A percentile compares a stretch with the other conserved stretches of the same genome.
These are phyloP conservation scores for Plasmodium relictum DNA, from an alignment of 169 alveolate genomes.

Conservation along the genomic window DNA sequence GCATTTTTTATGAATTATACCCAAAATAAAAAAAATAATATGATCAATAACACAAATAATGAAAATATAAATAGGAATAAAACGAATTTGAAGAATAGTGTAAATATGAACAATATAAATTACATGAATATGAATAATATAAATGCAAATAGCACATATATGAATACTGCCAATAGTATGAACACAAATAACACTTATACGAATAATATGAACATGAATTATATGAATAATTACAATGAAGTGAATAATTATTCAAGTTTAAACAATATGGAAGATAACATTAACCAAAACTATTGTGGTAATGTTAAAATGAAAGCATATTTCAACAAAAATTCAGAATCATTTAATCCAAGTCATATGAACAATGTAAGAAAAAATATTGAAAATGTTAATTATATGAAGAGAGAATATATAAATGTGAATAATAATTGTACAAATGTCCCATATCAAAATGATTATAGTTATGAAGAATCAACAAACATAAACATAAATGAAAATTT, in stretches of 20 bases:
- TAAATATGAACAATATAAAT: slow-evolving; percentile 1
- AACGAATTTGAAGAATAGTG: background rate
- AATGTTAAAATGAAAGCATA: slow-evolving; percentile 4
- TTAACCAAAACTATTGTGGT: slow-evolving; percentile 3
- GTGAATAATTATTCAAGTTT: background rate
- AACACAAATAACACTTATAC: background rate
- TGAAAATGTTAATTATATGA: slow-evolving; percentile 29
- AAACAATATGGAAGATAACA: background rate
- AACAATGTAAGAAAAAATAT: slow-evolving; percentile 3
- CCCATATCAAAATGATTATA: background rate
- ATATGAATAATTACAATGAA: slow-evolving; percentile 5
- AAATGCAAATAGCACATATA: background rate
- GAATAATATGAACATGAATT: no score
- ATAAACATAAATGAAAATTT: slow-evolving; percentile 23
- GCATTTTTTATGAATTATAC: no score
- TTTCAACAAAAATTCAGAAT: slow-evolving; percentile 10
- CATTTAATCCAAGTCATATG: slow-evolving; percentile 10
- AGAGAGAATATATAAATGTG: slow-evolving; percentile 36
- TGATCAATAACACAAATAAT: no score
- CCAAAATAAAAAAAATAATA: no score
- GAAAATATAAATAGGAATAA: no score
- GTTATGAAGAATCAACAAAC: slow-evolving; percentile 3
- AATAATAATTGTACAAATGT: slow-evolving; percentile 7
- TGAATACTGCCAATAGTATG: background rate
- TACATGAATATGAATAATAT: background rate